Evolutionary conservation across 768 basidiomycete genomes (phyloP).

Genomic region (Gloeophyllum trabeum): DNA sequence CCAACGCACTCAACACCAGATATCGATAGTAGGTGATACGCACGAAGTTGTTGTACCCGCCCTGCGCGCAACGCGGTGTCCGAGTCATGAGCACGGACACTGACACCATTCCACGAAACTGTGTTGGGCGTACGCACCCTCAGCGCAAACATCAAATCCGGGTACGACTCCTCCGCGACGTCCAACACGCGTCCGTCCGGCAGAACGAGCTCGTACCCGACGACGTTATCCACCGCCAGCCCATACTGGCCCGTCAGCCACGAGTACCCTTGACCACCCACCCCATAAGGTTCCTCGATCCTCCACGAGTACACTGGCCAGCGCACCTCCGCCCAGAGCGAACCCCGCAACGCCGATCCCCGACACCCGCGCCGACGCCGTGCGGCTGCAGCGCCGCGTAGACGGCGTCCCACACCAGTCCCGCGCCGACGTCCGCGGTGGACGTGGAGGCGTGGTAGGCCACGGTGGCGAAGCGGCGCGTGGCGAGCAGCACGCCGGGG

Average conservation of each 20-base stretch:
- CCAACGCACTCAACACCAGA: not conserved
- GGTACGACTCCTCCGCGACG: slow-evolving; percentile 1
- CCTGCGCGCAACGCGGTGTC: no score
- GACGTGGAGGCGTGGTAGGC: slow-evolving; percentile 1
- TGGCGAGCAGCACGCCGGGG: slow-evolving; percentile 43
- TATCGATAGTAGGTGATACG: not conserved
- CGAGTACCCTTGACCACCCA: not conserved
- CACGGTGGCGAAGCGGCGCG: slow-evolving; percentile 32
- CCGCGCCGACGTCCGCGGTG: slow-evolving; percentile 9
- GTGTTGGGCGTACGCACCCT: not conserved
- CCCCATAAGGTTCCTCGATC: no score
- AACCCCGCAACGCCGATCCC: slow-evolving; percentile 14
- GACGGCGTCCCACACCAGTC: slow-evolving; percentile 12
- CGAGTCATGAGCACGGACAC: no score
- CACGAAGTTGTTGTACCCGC: slow-evolving; percentile 6
- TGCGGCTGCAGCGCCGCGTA: slow-evolving; percentile 8
- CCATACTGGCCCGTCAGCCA: not conserved
- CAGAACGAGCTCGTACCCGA: not conserved
- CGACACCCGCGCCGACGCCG: slow-evolving; percentile 7
- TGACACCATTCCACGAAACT: not conserved
- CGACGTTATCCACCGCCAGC: not conserved
- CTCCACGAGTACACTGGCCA: slow-evolving; percentile 3
- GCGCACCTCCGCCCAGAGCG: slow-evolving; percentile 10
- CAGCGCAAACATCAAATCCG: not conserved
- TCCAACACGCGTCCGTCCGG: slow-evolving; percentile 5